Evolutionary conservation across 2,329 filamentous ascomycete species (phyloP).

Genomic region (Erysiphe neolycopersici): DNA sequence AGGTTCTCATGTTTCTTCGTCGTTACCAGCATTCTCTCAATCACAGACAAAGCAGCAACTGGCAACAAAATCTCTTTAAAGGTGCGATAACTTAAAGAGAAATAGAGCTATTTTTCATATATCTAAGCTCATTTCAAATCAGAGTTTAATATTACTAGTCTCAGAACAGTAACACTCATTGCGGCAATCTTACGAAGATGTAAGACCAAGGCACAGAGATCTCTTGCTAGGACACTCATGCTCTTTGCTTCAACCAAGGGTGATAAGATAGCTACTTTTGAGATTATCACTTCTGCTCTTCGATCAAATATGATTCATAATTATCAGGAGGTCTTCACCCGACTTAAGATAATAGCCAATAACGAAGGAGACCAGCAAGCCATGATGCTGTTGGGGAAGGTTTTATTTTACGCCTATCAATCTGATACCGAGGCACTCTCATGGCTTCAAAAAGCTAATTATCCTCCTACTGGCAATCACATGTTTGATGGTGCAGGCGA

Average conservation of each 20-base stretch:
- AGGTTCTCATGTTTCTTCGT: slow-evolving; percentile 8
- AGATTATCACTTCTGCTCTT: slow-evolving; percentile 6
- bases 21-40: slow-evolving; percentile 2
- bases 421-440: slow-evolving; percentile 6
- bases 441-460: slow-evolving; percentile 8
- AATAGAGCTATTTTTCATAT: not conserved
- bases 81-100: slow-evolving; percentile 2
- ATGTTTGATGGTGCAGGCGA: slow-evolving; percentile 9
- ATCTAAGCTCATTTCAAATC: not conserved
- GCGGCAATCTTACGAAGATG: slow-evolving; percentile 7
- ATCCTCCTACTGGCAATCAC: slow-evolving; percentile 3
- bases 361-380: slow-evolving; percentile 9
- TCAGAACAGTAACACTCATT: slow-evolving; percentile 6
- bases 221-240: slow-evolving; percentile 7
- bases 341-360: slow-evolving; percentile 8
- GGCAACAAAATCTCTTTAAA: slow-evolving; percentile 7
- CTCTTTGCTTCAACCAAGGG: slow-evolving; percentile 9
- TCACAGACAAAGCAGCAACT: slow-evolving; percentile 1
- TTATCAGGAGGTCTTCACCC: slow-evolving; percentile 3
- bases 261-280: slow-evolving; percentile 9
- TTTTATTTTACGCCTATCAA: slow-evolving; percentile 4
- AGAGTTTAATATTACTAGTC: slow-evolving; percentile 6
- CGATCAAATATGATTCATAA: slow-evolving; percentile 1
- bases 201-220: slow-evolving; percentile 3
- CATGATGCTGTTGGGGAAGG: slow-evolving; percentile 10